phyloP scores from a whole-genome alignment of 1,284 basidiomycete species.

The Xerocomus amazonicus region DNA sequence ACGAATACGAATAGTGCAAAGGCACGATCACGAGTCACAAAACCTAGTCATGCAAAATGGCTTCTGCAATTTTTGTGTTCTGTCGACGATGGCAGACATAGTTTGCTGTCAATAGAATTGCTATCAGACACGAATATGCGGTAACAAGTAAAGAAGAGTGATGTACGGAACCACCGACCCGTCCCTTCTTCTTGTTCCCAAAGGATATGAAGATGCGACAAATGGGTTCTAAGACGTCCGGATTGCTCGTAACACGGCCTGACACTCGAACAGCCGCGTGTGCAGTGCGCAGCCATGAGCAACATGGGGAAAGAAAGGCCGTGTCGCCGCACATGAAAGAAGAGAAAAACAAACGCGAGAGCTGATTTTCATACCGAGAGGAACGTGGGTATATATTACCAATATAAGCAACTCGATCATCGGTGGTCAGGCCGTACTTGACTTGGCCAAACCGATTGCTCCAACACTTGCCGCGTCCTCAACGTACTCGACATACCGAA shows the following conservation, averaged over 20 bases:
- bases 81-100: too few relatives aligned
- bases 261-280: constrained; percentile 83
- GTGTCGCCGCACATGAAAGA: constrained; percentile 72
- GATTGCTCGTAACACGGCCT: constrained; percentile 69
- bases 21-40: too few relatives aligned
- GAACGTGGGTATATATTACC: constrained; percentile 27
- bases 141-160: too few relatives aligned
- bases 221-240: constrained; percentile 77
- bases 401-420: constrained; percentile 25
- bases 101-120: too few relatives aligned
- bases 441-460: constrained; percentile 46
- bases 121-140: too few relatives aligned
- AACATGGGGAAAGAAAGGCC: constrained; percentile 76
- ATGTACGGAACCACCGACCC: constrained; percentile 81
- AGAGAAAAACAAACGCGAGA: constrained; percentile 4
- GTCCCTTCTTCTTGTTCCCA: constrained; percentile 42
- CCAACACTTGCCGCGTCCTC: constrained; percentile 65
- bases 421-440: too few relatives aligned
- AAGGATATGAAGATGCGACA: constrained; percentile 44
- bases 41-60: too few relatives aligned
- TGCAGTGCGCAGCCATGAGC: constrained; percentile 64
- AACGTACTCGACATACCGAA: constrained; percentile 61
- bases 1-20: too few relatives aligned
- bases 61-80: too few relatives aligned
- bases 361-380: constrained; percentile 4